Conservation (phyloP, 257 asterid genomes). For the Henckelia pumila region DNA sequence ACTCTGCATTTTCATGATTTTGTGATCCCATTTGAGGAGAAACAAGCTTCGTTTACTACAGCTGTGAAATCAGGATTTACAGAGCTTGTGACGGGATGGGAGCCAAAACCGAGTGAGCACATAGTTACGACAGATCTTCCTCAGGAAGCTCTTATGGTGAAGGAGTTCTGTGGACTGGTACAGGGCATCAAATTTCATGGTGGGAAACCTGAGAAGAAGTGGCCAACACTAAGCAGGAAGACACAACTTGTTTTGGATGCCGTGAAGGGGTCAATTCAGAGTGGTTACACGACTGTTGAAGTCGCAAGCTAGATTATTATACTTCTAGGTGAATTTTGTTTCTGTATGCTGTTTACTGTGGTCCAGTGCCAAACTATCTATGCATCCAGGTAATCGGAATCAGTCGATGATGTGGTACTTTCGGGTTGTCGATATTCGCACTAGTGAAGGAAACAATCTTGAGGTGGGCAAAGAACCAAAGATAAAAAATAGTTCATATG, state of each 20-base stretch:
- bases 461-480: too few species aligned
- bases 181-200: conserved; percentile 37
- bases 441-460: too few species aligned
- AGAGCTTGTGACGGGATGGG: conserved; percentile 46
- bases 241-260: conserved; percentile 77
- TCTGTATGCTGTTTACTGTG: neutral
- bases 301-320: conserved; percentile 25
- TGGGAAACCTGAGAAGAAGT: conserved; percentile 56
- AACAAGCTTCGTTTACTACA: conserved; percentile 38
- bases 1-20: conserved; percentile 54
- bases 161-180: conserved; percentile 56
- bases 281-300: conserved; percentile 49
- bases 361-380: too few species aligned
- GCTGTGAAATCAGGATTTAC: conserved; percentile 34
- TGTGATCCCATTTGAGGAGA: conserved; percentile 56
- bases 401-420: too few species aligned
- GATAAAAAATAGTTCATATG: too few species aligned
- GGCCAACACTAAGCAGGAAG: conserved; percentile 63
- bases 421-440: too few species aligned
- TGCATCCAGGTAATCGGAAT: too few species aligned
- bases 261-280: conserved; percentile 61
- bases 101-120: conserved; percentile 52
- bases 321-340: neutral
- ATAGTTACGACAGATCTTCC: conserved; percentile 50
- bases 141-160: conserved; percentile 74